Conservation (phyloP, 352 stramenopile genomes). For the Phytophthora fragariae region DNA sequence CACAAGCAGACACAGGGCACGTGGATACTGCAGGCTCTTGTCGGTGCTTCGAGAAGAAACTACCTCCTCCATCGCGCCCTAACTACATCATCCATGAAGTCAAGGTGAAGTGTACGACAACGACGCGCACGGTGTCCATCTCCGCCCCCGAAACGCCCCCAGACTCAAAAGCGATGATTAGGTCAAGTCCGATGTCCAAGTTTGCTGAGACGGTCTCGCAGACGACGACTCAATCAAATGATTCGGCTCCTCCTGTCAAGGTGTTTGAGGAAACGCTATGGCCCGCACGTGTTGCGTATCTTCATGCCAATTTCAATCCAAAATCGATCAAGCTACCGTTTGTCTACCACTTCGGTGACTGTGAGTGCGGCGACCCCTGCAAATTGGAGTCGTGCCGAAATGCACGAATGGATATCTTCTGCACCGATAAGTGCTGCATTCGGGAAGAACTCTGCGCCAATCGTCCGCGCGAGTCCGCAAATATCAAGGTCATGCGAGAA, state of each 20-base stretch:
- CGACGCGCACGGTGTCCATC: too few relatives aligned
- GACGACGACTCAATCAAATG: too few relatives aligned
- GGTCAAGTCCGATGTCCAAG: background rate
- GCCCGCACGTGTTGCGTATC: background rate
- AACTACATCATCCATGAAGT: too few relatives aligned
- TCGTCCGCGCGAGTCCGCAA: background rate
- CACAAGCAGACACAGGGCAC: too few relatives aligned
- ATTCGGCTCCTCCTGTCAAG: background rate
- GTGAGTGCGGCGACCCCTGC: background rate
- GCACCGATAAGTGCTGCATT: background rate
- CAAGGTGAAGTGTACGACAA: too few relatives aligned
- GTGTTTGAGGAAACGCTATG: background rate
- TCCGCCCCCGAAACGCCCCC: background rate
- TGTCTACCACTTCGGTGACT: background rate
- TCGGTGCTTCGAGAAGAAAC: too few relatives aligned
- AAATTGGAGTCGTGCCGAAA: background rate
- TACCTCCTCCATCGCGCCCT: too few relatives aligned
- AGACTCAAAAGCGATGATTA: background rate
- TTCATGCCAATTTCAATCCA: conserved; percentile 3
- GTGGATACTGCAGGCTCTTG: too few relatives aligned
- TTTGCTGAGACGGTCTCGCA: background rate
- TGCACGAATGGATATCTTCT: conserved; percentile 3
- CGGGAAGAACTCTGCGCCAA: conserved; percentile 11
- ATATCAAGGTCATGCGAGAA: background rate
- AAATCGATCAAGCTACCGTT: background rate